These are phyloP conservation scores for Loxodes magnus DNA, from an alignment of 73 alveolate genomes.

Conservation along the genomic window DNA sequence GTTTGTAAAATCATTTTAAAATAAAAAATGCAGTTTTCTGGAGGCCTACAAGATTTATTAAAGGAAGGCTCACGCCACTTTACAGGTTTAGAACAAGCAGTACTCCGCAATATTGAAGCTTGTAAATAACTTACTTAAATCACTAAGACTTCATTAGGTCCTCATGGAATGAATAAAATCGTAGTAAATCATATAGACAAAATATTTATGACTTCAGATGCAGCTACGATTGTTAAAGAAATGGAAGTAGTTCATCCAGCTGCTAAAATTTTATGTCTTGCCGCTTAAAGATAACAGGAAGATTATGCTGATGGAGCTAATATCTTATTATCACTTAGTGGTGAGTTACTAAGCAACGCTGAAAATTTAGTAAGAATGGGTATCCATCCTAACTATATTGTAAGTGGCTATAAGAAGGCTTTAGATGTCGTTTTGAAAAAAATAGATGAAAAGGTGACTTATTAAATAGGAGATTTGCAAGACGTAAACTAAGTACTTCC, in stretches of 20 bases:
- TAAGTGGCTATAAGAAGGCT: conserved; percentile 95
- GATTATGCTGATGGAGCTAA: conserved; percentile 96
- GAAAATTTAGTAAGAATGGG: conserved; percentile 88
- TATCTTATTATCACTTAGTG: conserved; percentile 88
- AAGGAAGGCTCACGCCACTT: conserved; percentile 77
- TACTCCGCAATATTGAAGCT: conserved; percentile 92
- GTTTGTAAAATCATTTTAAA: no score
- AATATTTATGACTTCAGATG: conserved; percentile 93
- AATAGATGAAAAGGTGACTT: conserved; percentile 63
- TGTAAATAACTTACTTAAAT: conserved; percentile 84
- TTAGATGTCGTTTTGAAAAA: conserved; percentile 65
- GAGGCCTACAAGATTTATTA: conserved; percentile 9
- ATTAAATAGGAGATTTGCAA: no score
- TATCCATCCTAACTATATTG: conserved; percentile 85
- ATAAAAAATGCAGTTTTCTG: conserved; percentile 6
- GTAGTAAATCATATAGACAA: conserved; percentile 93
- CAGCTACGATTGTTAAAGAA: conserved; percentile 84
- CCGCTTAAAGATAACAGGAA: conserved; percentile 89
- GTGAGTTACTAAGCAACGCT: conserved; percentile 94
- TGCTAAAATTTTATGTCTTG: conserved; percentile 91
- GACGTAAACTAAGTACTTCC: no score
- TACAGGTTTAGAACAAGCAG: conserved; percentile 92
- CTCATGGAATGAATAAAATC: conserved; percentile 89
- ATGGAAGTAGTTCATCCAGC: conserved; percentile 98
- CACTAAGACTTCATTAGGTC: conserved; percentile 97